Percentiles rank a stretch among this genome's conserved stretches.
Conservation (phyloP, 2,329 filamentous ascomycete species). For the Phyllosticta citribraziliensis region DNA sequence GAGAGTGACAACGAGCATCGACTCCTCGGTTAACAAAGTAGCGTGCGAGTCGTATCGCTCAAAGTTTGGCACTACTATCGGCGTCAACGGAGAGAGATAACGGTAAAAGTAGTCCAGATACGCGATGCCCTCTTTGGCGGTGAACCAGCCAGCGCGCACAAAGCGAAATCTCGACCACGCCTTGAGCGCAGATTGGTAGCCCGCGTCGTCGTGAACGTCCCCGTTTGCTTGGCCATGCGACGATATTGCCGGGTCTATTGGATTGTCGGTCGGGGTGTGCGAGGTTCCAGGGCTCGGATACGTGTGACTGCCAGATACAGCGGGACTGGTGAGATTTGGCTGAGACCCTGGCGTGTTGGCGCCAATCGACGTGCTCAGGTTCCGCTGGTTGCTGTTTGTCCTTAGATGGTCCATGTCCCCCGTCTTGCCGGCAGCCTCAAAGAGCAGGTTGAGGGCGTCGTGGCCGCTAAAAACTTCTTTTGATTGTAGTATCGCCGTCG, state of each 20-base stretch:
- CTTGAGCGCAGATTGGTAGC: constrained; percentile 56
- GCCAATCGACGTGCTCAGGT: constrained; percentile 13
- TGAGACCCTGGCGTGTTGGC: constrained; percentile 27
- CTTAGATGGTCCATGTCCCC: constrained; percentile 39
- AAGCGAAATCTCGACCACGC: constrained; percentile 92
- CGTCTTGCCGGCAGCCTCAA: constrained; percentile 61
- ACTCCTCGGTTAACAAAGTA: constrained; percentile 77
- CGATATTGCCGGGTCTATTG: constrained; percentile 23
- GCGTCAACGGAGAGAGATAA: constrained; percentile 82
- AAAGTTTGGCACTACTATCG: constrained; percentile 87
- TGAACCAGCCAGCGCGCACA: constrained; percentile 95
- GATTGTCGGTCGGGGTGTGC: constrained; percentile 18
- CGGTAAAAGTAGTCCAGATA: constrained; percentile 96
- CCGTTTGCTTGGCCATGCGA: not conserved
- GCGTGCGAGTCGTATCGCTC: constrained; percentile 69
- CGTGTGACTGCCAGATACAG: constrained; percentile 14
- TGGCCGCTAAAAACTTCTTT: constrained; percentile 79
- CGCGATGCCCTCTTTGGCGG: constrained; percentile 79
- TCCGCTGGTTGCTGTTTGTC: constrained; percentile 35
- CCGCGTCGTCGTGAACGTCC: constrained; percentile 19
- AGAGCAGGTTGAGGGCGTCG: constrained; percentile 83
- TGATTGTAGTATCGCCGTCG: constrained; percentile 49
- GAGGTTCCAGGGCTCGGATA: constrained; percentile 18
- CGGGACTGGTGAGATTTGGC: constrained; percentile 25
- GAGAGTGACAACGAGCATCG: constrained; percentile 83